Evolutionary conservation across 2,329 filamentous ascomycete species (phyloP), one percentile per base, ranked within the genome.

Genomic region (Chrysosporium keratinophilum): DNA sequence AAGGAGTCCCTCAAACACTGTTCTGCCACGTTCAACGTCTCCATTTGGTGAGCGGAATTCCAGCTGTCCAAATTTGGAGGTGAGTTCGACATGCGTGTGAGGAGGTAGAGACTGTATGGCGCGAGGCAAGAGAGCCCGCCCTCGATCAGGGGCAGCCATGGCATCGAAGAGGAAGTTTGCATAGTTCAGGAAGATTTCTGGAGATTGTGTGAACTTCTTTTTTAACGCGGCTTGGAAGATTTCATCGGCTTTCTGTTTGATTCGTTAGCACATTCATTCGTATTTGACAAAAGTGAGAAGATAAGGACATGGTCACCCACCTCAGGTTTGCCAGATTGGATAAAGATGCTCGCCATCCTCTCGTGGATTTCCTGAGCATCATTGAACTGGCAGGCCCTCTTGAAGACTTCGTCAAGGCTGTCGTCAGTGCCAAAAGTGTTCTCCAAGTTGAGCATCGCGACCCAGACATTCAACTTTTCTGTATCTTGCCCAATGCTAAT

Each of bases 391-490:
- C 88, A 95, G 1, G 93, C 91, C 52, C 88, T 83, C 74, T 87
- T 90, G 76, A 98, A 97, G 6, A 89, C 82, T 31, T 87, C 83
- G 15, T 95, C 87, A 1, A 95, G 76, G 0, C 80, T 84, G 56
- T 93, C 87, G 55, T 93, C 85, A 60, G 79, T 87, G 57, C 88
- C 88, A 66, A 94, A 96, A 5, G 85, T 84, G 59, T 93, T 89
- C 71, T 98, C 93, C 62, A 98, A 75, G 74, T 98, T 97, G 62
- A 98, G 81, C 67, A 91, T 82, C 0, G 90, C 93, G 56, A 94
- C 84, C 94, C 93, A 98, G 51, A 96, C 82, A 68, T 96, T 95
- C 62, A 95, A 76, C 72, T 96, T 96, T 71, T 96, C 93, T 2
- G 84, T 82, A 67, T 95, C 87, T 67, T 96, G 89, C 23, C 87